These are phyloP conservation scores for Mycena chlorophos DNA, from an alignment of 768 basidiomycete genomes.

Conservation along the genomic window DNA sequence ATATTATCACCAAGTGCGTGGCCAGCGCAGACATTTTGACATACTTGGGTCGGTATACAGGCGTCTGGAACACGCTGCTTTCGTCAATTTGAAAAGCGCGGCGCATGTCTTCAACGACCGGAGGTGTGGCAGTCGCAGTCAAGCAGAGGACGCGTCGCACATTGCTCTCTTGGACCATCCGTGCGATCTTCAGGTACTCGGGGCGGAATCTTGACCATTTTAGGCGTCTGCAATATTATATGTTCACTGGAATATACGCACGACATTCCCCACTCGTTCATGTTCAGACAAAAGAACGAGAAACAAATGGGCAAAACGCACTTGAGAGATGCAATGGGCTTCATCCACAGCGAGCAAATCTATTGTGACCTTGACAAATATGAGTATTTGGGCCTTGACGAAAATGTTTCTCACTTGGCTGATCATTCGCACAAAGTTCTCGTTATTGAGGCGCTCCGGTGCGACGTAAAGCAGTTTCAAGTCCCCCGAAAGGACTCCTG, in stretches of 20 bases:
- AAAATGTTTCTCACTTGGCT: constrained; percentile 41
- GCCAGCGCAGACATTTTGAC: constrained; percentile 8
- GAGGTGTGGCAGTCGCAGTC: constrained; percentile 46
- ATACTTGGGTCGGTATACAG: constrained; percentile 46
- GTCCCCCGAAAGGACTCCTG: constrained; percentile 24
- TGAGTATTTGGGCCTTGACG: constrained; percentile 42
- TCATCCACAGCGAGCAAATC: background rate
- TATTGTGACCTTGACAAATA: constrained; percentile 41
- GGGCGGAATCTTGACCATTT: constrained; percentile 40
- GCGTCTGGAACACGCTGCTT: constrained; percentile 43
- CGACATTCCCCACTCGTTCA: constrained; percentile 38
- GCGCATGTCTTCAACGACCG: constrained; percentile 46
- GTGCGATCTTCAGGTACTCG: constrained; percentile 40
- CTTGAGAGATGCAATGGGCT: background rate
- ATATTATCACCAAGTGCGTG: background rate
- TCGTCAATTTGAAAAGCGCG: constrained; percentile 42
- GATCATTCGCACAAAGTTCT: constrained; percentile 46
- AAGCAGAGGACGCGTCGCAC: constrained; percentile 48
- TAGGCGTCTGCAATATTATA: too few relatives aligned
- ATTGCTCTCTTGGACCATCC: constrained; percentile 46
- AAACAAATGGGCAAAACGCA: background rate
- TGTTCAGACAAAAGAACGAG: background rate
- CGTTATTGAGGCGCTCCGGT: constrained; percentile 50
- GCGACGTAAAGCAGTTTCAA: constrained; percentile 52
- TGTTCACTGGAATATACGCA: too few relatives aligned